Base-by-base conservation (phyloP, 768 basidiomycete genomes). In the Macrolepiota fuliginosa region DNA sequence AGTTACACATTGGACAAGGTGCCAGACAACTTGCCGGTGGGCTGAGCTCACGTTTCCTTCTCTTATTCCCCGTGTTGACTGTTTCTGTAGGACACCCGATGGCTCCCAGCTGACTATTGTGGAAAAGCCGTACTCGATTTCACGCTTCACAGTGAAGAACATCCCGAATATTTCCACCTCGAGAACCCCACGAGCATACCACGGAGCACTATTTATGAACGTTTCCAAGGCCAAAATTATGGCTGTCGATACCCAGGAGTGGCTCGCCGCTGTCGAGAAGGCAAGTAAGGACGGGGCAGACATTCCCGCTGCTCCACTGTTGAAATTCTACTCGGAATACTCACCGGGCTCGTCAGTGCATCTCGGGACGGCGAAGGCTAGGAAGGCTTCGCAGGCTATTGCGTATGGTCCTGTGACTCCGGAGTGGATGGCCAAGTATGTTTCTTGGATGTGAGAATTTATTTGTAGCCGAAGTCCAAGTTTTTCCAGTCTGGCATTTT, bases 61-160 rank as follows among this genome's bases (percentile, higher is more conserved):
- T 22, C 4, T 3, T 10, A 11, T 27, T 12, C 25, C 19, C n/a
- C n/a, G n/a, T 1, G 19, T 50, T 25, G 19, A 46, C 17, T 27
- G 17, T 4, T 35, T 12, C 36, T 19, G 13, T n/a, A 60, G 52
- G 52, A 53, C 27, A 49, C 54, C 12, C 58, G 58, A 35, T 63
- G 62, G 62, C 58, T 60, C 24, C 62, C 62, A 6, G 58, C 58
- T n/a, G 58, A 63, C 29, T 40, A 50, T 29, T 58, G 47, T 27
- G 62, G 57, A 27, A 54, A 51, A 17, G 50, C 51, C 10, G 52
- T 63, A 12, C 19, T 60, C n/a, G 62, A 63, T 7, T 32, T 63
- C 24, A 35, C 58, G 11, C 37, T 63, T 35, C 58, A 63, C n/a
- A 47, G 60, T 32, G 45, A 59, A 24, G 50, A 40, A 29, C 25